Evolutionary conservation across 2,329 filamentous ascomycete species (phyloP), one percentile per base, ranked within the genome.

Genomic region (Plectosphaerella cucumerina): DNA sequence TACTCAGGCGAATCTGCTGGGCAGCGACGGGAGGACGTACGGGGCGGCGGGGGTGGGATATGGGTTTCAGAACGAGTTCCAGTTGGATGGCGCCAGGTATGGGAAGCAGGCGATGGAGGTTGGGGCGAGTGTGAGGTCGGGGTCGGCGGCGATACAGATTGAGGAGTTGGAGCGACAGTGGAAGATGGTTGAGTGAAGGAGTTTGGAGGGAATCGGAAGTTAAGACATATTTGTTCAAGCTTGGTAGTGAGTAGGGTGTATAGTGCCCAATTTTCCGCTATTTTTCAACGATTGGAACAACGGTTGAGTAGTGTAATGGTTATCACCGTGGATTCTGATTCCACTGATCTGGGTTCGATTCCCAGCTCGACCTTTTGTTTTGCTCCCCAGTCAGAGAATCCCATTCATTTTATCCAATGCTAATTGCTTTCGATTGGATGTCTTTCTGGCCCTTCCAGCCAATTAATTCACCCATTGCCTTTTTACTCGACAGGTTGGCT

Each of bases 181-280:
- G 68, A 65, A 56, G 49, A 59, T 62, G 44, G 66, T 69, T 44
- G 70, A 71, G 53, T 68, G 17, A 20, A 18, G 5, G n/a, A 3
- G n/a, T 18, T 4, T 11, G 39, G 17, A 9, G 39, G 17, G 12
- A 11, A 8, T n/a, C n/a, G 6, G 26, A 11, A 31, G 26, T 31
- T 31, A 9, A 26, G 10, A 5, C 23, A 26, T 26, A 10, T 31
- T 31, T 31, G 26, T n/a, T n/a, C n/a, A 31, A 9, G 6, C 9
- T 31, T 31, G 9, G 9, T 9, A 31, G 6, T 4, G 26, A 31
- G 6, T 5, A 31, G 12, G 26, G 8, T 31, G 3, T 11, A 31
- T 31, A 31, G 3, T 5, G 4, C 8, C 26, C 12, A 9, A 11
- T 31, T 31, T 31, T 4, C 3, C 4, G 9, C 3, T 8, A 5